Conservation (phyloP, 768 basidiomycete species). For the Mycena filopes region DNA sequence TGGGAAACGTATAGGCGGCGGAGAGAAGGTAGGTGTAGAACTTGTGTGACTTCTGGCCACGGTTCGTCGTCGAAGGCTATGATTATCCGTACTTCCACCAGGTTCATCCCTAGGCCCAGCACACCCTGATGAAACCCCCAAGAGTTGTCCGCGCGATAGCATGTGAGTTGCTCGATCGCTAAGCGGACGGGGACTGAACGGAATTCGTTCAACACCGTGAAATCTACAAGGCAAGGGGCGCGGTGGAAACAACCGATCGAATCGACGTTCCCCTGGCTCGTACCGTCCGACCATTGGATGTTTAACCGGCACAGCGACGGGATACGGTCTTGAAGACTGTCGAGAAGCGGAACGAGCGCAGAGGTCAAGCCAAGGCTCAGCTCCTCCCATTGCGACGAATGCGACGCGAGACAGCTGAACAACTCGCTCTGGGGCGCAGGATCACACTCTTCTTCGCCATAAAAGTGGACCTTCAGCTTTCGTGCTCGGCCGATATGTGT, state of each 20-base stretch:
- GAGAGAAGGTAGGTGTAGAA: neutral
- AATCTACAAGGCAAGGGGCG: neutral
- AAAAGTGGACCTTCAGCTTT: slow-evolving; percentile 13
- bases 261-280: neutral
- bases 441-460: neutral
- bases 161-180: neutral
- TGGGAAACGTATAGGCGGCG: neutral
- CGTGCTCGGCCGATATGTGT: neutral
- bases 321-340: neutral
- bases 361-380: neutral
- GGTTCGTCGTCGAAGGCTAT: neutral
- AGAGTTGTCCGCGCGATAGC: neutral
- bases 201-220: neutral
- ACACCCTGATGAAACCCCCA: neutral
- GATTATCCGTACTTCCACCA: neutral
- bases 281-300: neutral
- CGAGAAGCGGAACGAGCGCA: neutral
- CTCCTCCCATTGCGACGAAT: slow-evolving; percentile 3
- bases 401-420: neutral
- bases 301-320: neutral
- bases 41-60: neutral
- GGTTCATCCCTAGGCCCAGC: neutral
- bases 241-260: neutral
- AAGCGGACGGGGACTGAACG: neutral
- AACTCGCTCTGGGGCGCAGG: neutral